These are phyloP conservation scores for Neoboletus subvelutipes DNA, from an alignment of 768 basidiomycete genomes.

Conservation along the genomic window DNA sequence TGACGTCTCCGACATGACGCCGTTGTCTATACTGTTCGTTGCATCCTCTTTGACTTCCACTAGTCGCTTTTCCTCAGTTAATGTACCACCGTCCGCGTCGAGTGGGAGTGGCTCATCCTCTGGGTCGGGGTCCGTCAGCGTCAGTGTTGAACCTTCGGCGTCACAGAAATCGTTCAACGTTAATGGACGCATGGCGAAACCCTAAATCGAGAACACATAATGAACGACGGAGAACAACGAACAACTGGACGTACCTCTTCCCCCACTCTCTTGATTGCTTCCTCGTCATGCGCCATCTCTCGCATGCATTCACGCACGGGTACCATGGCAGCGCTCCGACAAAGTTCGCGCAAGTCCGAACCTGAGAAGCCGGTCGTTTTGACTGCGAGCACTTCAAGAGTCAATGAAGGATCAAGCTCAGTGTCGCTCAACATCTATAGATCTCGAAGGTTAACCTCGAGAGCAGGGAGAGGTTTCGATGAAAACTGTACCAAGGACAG, in stretches of 20 bases:
- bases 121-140: conserved; percentile 26
- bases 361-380: conserved; percentile 79
- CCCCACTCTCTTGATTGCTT: conserved; percentile 45
- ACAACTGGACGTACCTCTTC: conserved; percentile 36
- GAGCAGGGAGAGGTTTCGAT: neutral
- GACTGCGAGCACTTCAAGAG: conserved; percentile 60
- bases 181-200: conserved; percentile 75
- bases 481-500: conserved; percentile 60
- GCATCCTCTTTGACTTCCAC: conserved; percentile 4
- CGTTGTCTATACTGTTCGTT: neutral
- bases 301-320: conserved; percentile 85
- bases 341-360: conserved; percentile 89
- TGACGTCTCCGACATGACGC: neutral
- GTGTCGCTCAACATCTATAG: conserved; percentile 83
- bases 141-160: conserved; percentile 34
- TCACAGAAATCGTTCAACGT: conserved; percentile 66
- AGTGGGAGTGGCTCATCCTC: conserved; percentile 27
- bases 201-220: conserved; percentile 41
- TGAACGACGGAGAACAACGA: neutral
- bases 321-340: conserved; percentile 91
- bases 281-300: conserved; percentile 43
- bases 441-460: neutral
- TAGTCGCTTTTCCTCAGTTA: neutral
- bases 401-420: conserved; percentile 59
- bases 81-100: neutral